Evolutionary conservation across 139 green algal species (phyloP).

Genomic region (Limnomonas spitsbergensis): DNA sequence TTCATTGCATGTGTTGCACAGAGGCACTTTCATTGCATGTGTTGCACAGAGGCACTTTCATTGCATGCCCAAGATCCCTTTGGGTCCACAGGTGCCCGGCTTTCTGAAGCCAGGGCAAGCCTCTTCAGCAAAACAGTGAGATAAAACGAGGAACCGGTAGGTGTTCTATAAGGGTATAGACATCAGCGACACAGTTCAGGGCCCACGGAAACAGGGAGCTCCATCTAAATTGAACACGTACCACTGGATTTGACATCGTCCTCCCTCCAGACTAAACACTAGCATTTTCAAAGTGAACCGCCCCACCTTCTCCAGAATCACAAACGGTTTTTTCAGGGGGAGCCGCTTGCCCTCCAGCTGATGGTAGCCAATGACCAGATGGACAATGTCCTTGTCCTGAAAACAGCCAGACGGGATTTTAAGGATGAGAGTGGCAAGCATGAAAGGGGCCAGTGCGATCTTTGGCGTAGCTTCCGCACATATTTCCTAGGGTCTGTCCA

Average conservation of each 20-base stretch:
- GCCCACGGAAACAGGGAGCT: no score
- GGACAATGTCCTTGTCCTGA: constrained; percentile 50
- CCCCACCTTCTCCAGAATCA: constrained; percentile 56
- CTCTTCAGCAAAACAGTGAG: no score
- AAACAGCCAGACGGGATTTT: background rate
- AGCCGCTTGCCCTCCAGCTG: constrained; percentile 74
- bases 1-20: no score
- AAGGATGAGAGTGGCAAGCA: constrained; percentile 2
- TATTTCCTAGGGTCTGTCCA: no score
- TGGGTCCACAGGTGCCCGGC: no score
- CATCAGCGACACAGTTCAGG: background rate
- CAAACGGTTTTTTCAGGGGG: constrained; percentile 78
- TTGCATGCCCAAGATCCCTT: no score
- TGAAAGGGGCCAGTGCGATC: no score
- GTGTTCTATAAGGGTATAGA: background rate
- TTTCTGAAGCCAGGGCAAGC: no score
- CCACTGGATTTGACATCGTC: background rate
- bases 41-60: no score
- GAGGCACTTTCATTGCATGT: no score
- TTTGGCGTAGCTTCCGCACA: no score
- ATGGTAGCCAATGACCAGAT: constrained; percentile 78
- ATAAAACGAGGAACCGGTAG: no score
- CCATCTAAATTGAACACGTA: background rate
- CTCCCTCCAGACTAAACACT: background rate
- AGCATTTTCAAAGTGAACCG: background rate